Percentiles rank a stretch among this genome's conserved stretches.
Conservation (phyloP, 257 asterid genomes). For the Gardenia jasminoides region DNA sequence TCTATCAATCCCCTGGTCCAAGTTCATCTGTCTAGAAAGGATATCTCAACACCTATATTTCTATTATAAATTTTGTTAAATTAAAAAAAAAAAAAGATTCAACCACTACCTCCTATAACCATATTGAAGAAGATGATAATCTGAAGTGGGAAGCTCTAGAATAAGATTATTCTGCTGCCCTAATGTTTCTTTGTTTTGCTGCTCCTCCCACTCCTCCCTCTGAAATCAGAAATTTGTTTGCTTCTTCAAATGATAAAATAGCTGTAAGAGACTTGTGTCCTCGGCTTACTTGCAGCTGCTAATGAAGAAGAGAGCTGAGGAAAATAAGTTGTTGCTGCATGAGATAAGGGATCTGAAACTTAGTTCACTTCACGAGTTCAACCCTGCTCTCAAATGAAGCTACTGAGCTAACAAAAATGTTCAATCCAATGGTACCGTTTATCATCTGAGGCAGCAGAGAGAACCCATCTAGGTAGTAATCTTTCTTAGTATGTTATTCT, state of each 20-base stretch:
- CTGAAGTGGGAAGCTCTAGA: neutral
- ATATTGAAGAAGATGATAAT: neutral
- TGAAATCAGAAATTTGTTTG: neutral
- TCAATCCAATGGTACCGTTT: slow-evolving; percentile 86
- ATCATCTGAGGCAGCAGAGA: slow-evolving; percentile 90
- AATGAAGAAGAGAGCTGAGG: slow-evolving; percentile 70
- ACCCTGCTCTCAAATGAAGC: slow-evolving; percentile 66
- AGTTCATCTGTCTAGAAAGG: neutral
- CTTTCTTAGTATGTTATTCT: neutral
- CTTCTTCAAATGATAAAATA: neutral
- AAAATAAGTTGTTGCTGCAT: slow-evolving; percentile 40
- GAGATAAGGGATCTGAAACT: slow-evolving; percentile 58
- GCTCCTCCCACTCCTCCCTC: neutral
- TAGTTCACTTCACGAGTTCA: slow-evolving; percentile 81
- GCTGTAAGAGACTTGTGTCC: slow-evolving; percentile 8
- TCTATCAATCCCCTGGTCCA: neutral
- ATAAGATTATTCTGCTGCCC: neutral
- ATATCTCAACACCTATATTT: neutral
- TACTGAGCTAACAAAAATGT: slow-evolving; percentile 72
- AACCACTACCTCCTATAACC: neutral
- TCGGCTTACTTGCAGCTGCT: slow-evolving; percentile 55
- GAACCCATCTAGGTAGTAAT: slow-evolving; percentile 78
- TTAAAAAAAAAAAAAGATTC: too few relatives aligned
- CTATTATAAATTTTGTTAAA: neutral
- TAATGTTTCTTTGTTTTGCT: neutral